Evolutionary conservation across 345 rosid genomes (phyloP).

Genomic region (Citrus maxima): DNA sequence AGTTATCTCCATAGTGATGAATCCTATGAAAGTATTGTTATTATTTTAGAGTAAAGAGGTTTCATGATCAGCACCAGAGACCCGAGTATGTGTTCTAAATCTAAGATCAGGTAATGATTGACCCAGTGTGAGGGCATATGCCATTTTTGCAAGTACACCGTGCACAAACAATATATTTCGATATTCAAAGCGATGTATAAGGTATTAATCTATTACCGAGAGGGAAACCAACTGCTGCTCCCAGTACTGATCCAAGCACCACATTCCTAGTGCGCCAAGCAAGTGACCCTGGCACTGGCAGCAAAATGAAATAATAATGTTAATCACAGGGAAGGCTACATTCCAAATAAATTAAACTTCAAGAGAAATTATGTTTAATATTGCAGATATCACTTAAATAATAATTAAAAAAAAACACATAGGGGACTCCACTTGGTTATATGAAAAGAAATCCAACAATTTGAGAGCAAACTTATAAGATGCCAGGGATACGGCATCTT

Average conservation of each 20-base stretch:
- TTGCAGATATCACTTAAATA: not conserved
- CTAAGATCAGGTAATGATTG: not conserved
- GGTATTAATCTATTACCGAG: slow-evolving; percentile 46
- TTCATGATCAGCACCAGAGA: not conserved
- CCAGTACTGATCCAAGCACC: slow-evolving; percentile 69
- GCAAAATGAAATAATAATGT: not conserved
- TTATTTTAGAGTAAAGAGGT: not conserved
- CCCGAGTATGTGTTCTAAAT: too few relatives aligned
- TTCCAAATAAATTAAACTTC: not conserved
- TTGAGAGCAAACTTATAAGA: not conserved
- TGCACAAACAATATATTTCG: not conserved
- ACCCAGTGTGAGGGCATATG: not conserved
- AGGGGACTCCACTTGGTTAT: not conserved
- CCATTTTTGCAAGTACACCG: not conserved
- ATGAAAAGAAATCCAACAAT: not conserved
- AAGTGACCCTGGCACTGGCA: slow-evolving; percentile 81
- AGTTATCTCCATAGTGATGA: not conserved
- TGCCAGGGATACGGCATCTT: slow-evolving; percentile 19
- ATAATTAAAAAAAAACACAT: too few relatives aligned
- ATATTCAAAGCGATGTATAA: not conserved
- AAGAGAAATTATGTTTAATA: not conserved
- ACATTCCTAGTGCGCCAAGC: slow-evolving; percentile 84
- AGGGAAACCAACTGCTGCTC: slow-evolving; percentile 77
- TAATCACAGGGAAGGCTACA: not conserved
- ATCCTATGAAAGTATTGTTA: not conserved